Base-by-base conservation (phyloP, 345 rosid species). In the Lepidium africanum region DNA sequence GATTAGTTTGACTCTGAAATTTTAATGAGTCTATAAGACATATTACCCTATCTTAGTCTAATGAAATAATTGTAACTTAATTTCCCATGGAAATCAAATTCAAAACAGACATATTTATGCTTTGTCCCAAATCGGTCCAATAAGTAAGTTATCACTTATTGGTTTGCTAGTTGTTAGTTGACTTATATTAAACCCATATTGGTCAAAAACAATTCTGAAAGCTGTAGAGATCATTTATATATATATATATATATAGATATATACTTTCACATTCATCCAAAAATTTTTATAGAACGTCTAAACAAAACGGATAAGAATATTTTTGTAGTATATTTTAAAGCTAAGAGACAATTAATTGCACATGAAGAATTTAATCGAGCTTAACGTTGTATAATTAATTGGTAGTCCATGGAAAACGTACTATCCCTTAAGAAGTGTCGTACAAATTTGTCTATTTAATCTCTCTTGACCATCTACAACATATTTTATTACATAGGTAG, bases 401-500 rank as follows among this genome's bases (percentile, higher is more conserved):
- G 43, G 9, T 50, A 40, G 74, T 33, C 42, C 27, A 63, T 55
- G 47, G 57, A 19, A 64, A 47, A 56, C 16, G 38, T 57, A 57
- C 67, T 35, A 59, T 12, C 35, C 51, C 14, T 7, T 41, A 59
- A 42, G 35, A 58, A 36, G 7, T 59, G 57, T 67, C 60, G 68
- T 53, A 51, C 72, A 25, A 46, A 63, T 66, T 59, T 66, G 45
- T 35, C 43, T 73, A 43, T 67, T 67, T 35, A 15, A 71, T 58
- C 42, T 36, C 23, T 36, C 68, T 66, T 53, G 32, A 25, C 56
- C 49, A 73, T 51, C 42, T 10, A 14, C 16, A 21, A 45, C 47
- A 47, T 55, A 55, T 4, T 74, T 54, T 62, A 68, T 69, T 61
- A 54, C 55, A 56, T 61, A 62, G 70, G 78, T 62, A 69, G 36